These are phyloP conservation scores for Cruciata laevipes DNA, from an alignment of 257 asterid genomes.

Conservation along the genomic window DNA sequence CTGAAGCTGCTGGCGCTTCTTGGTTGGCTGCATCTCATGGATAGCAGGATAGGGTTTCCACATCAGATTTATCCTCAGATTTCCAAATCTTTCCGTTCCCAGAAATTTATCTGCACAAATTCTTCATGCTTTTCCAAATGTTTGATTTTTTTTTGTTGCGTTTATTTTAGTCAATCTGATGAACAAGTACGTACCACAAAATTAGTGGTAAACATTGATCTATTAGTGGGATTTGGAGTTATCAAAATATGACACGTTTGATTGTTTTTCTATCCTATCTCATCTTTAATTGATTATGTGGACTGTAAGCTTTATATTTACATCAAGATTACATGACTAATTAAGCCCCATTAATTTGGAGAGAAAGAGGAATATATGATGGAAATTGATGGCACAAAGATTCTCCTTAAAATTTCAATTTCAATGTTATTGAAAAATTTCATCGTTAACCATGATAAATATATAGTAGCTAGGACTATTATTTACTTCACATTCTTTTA, in stretches of 20 bases:
- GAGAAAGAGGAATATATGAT: neutral
- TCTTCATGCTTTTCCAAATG: neutral
- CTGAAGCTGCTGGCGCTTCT: neutral
- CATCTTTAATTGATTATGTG: neutral
- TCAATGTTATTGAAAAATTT: neutral
- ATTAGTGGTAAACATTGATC: neutral
- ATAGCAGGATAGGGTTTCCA: slow-evolving; percentile 29
- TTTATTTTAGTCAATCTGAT: neutral
- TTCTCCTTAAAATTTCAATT: neutral
- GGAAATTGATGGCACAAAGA: neutral
- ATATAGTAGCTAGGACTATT: too few relatives aligned
- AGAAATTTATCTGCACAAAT: neutral
- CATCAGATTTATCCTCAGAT: slow-evolving; percentile 35
- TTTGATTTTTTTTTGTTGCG: neutral
- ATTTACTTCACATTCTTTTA: too few relatives aligned
- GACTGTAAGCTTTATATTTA: neutral
- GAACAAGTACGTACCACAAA: neutral
- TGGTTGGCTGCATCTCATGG: neutral
- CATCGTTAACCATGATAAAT: too few relatives aligned
- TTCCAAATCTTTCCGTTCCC: neutral
- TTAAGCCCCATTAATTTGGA: neutral
- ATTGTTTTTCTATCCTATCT: neutral
- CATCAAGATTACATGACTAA: neutral
- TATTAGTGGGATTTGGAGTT: neutral
- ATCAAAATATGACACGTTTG: neutral